Conservation (phyloP, 306 rosid genomes). For the Myrica gale region DNA sequence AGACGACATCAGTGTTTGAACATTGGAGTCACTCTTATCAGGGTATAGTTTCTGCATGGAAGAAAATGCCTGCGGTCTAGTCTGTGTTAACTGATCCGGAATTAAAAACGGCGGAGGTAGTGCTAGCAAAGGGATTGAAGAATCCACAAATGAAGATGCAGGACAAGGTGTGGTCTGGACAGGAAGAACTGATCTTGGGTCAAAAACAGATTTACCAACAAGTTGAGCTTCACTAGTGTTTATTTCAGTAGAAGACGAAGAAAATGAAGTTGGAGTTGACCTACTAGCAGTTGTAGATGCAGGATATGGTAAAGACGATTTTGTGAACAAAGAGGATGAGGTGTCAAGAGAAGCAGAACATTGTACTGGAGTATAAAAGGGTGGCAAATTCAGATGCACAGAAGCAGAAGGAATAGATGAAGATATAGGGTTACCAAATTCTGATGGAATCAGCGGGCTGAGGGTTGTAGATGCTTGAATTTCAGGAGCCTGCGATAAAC, state of each 20-base stretch:
- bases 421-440: slow-evolving; percentile 36
- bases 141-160: slow-evolving; percentile 38
- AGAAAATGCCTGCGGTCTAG: slow-evolving; percentile 33
- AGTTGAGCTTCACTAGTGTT: slow-evolving; percentile 35
- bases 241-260: slow-evolving; percentile 39
- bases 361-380: slow-evolving; percentile 32
- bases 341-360: slow-evolving; percentile 40
- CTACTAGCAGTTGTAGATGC: slow-evolving; percentile 22
- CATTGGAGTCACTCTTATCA: slow-evolving; percentile 29
- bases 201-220: slow-evolving; percentile 34
- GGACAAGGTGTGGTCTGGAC: slow-evolving; percentile 37
- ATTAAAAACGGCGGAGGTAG: slow-evolving; percentile 41
- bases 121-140: slow-evolving; percentile 42
- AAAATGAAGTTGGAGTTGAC: slow-evolving; percentile 31
- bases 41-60: slow-evolving; percentile 33
- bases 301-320: slow-evolving; percentile 38
- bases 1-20: slow-evolving; percentile 29
- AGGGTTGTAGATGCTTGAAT: slow-evolving; percentile 34
- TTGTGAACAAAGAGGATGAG: slow-evolving; percentile 38
- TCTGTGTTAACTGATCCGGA: slow-evolving; percentile 38
- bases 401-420: slow-evolving; percentile 32
- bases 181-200: slow-evolving; percentile 35
- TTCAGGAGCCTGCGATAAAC: slow-evolving; percentile 35
- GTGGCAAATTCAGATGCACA: slow-evolving; percentile 38
- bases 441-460: slow-evolving; percentile 36